These are phyloP conservation scores for Penicillium sp. DNA, from an alignment of 2,329 filamentous ascomycete genomes.

Conservation along the genomic window DNA sequence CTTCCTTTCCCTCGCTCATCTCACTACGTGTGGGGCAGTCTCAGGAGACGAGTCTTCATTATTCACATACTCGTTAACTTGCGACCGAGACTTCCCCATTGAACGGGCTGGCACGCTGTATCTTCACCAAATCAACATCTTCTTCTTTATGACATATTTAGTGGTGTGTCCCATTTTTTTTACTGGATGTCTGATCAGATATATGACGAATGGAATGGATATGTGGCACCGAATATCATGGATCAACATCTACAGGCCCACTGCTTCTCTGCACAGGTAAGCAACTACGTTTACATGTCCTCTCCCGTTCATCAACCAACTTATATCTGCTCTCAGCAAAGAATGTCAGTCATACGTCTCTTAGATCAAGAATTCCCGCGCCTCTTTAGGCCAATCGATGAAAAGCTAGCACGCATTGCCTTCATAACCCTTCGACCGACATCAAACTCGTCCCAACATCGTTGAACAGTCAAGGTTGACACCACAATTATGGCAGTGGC, in stretches of 20 bases:
- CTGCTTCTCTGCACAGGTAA: slow-evolving; percentile 9
- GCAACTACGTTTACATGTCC: slow-evolving; percentile 2
- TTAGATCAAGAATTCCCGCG: neutral
- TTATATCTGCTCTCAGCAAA: neutral
- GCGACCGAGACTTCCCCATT: too few relatives aligned
- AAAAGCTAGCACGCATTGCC: neutral
- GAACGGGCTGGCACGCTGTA: neutral
- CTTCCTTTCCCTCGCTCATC: too few relatives aligned
- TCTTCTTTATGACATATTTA: neutral
- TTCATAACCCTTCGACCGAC: neutral
- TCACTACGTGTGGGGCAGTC: too few relatives aligned
- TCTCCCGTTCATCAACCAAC: neutral
- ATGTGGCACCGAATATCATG: slow-evolving; percentile 1
- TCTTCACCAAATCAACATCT: neutral
- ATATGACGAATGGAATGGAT: neutral
- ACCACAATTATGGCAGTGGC: neutral
- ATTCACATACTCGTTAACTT: too few relatives aligned
- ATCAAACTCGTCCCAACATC: too few relatives aligned
- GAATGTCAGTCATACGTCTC: neutral
- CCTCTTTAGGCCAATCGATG: neutral
- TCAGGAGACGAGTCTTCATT: too few relatives aligned
- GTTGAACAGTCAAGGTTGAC: neutral
- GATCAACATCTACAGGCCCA: slow-evolving; percentile 10
- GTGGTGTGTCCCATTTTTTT: neutral
- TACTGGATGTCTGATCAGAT: slow-evolving; percentile 1